phyloP scores from a whole-genome alignment of 148 eudicot genomes.

The Rhododendron mucronatum region DNA sequence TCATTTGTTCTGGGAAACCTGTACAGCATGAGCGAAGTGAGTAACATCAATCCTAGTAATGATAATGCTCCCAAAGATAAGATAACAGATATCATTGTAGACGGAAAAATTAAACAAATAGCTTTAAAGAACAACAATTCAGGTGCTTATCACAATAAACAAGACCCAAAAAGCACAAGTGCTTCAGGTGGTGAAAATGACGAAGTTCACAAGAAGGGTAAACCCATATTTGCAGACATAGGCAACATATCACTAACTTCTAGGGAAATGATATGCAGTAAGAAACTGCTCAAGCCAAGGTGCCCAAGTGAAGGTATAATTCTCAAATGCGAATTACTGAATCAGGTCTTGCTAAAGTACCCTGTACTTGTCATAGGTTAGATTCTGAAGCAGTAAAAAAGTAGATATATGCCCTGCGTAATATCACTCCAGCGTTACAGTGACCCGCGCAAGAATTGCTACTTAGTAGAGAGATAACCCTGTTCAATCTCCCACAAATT shows the following conservation, averaged over 20 bases:
- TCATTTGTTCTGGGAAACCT: background rate
- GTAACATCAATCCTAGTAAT: background rate
- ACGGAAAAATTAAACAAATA: background rate
- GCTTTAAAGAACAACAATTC: background rate
- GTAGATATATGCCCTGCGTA: background rate
- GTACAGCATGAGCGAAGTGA: background rate
- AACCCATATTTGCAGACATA: background rate
- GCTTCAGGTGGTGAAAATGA: background rate
- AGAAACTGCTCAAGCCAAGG: conserved; percentile 1
- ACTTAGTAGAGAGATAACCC: background rate
- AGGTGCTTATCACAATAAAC: background rate
- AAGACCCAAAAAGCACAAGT: background rate
- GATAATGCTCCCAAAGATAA: background rate
- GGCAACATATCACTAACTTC: background rate
- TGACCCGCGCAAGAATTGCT: background rate
- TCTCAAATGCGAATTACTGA: background rate
- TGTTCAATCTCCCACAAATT: conserved; percentile 10
- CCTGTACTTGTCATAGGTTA: background rate
- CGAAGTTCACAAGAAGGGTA: background rate
- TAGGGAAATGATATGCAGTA: background rate
- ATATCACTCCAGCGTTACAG: background rate
- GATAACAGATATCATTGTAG: background rate
- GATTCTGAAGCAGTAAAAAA: background rate
- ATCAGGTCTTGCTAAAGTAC: background rate
- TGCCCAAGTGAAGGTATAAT: background rate